Base-by-base conservation (phyloP, 192 early-diverging fungal genomes). In the Mortierella claussenii region DNA sequence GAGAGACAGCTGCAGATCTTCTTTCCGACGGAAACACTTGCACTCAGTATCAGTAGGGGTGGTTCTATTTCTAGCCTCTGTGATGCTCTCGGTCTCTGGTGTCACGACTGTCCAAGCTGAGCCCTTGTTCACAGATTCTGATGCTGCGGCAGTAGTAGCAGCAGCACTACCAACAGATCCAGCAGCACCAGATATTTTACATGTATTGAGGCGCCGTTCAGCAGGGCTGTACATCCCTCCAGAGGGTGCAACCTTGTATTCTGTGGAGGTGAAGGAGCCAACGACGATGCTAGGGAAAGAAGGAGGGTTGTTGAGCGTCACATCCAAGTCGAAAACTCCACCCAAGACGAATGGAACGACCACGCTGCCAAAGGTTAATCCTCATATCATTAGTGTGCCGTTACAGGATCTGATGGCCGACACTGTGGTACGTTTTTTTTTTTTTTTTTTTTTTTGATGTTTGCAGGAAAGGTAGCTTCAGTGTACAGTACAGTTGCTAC, bases 391-490 rank as follows among this genome's bases (percentile, higher is more conserved):
- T 21, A 75, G 71, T 31, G 45, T 75, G 23, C 63, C 62, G 4
- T 43, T 75, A 7, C 71, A 75, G 23, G 71, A 75, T 43, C 43
- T 75, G 7, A 52, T 33, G 15, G 71, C 63, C 20, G 71, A 75
- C 45, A 75, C 71, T 26, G 55, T 74, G 42, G 70, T 74, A 74
- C 44, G 63, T 61, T 23, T 33, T 15, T 0, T 21, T 34, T 26
- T 21, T 11, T 21, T 50, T 36, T 61, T 23, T 0, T 26, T 45
- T 31, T 43, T 33, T 26, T 17, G 36, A 47, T n/a, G 3, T 12
- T 7, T 42, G 9, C 10, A 54, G 31, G 30, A 54, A 12, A n/a
- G n/a, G n/a, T 5, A 4, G 3, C 0, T 30, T 32, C n/a, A 3
- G 12, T 42, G 0, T 8, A 23, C 2, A 4, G 20, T 17, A n/a